phyloP scores from a whole-genome alignment of 2,329 filamentous ascomycete genomes.

The Penicillium fuscoglaucum region DNA sequence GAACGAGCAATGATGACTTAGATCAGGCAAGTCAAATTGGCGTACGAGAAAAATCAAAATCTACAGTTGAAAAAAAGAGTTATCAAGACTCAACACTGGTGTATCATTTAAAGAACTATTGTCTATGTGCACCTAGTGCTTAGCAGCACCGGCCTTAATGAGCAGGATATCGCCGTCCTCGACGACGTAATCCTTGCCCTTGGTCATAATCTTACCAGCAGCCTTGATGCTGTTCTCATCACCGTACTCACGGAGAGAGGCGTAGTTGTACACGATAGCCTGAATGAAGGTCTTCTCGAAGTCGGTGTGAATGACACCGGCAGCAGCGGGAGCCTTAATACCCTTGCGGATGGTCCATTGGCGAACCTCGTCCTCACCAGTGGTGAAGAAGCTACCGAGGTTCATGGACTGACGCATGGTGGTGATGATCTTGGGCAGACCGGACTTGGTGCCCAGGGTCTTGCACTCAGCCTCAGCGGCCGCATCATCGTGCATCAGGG shows the following conservation, averaged over 20 bases:
- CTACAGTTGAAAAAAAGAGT: background rate
- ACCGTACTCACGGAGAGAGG: constrained; percentile 75
- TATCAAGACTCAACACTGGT: constrained; percentile 1
- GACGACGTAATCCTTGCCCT: constrained; percentile 88
- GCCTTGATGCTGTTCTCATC: constrained; percentile 87
- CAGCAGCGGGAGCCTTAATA: constrained; percentile 95
- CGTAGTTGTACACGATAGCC: constrained; percentile 89
- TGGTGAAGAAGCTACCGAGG: constrained; percentile 95
- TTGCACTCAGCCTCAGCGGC: constrained; percentile 85
- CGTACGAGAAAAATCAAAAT: background rate
- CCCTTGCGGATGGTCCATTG: constrained; percentile 98
- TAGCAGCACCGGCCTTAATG: constrained; percentile 68
- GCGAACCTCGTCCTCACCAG: constrained; percentile 89
- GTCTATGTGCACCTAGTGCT: constrained; percentile 36
- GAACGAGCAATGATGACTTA: background rate
- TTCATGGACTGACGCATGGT: constrained; percentile 92
- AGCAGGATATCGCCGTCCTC: constrained; percentile 66
- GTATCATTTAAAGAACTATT: constrained; percentile 18
- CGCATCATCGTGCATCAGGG: constrained; percentile 73
- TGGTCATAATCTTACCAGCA: constrained; percentile 96
- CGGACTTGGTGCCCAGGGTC: constrained; percentile 80
- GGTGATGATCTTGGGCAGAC: constrained; percentile 84
- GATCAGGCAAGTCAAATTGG: background rate
- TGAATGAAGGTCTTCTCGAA: constrained; percentile 99
- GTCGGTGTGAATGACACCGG: constrained; percentile 96